These are phyloP conservation scores for Neofusicoccum umdonicola DNA, from an alignment of 2,329 filamentous ascomycete species.

Conservation along the genomic window DNA sequence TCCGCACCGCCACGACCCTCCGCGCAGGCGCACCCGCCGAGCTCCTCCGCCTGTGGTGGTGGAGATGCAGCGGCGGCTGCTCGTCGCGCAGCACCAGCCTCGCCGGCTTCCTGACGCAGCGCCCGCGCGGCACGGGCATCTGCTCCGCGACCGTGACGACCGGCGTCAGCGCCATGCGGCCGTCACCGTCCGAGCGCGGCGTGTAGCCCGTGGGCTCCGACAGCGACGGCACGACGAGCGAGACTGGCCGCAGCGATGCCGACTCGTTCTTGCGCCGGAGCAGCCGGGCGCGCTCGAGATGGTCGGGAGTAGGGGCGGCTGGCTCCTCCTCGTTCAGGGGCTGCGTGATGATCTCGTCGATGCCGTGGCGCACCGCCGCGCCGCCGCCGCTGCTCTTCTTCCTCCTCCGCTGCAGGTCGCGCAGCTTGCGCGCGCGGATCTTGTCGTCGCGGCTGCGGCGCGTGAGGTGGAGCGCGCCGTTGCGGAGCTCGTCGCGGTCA, in stretches of 20 bases:
- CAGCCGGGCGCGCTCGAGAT: too few species aligned
- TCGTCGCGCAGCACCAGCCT: constrained; percentile 24
- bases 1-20: constrained; percentile 3
- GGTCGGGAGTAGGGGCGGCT: too few species aligned
- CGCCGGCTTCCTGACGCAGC: constrained; percentile 24
- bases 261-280: too few species aligned
- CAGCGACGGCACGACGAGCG: too few species aligned
- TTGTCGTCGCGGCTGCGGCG: constrained; percentile 27
- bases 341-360: constrained; percentile 18
- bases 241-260: too few species aligned
- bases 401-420: constrained; percentile 23
- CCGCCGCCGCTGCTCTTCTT: too few species aligned
- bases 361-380: not conserved
- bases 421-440: constrained; percentile 31
- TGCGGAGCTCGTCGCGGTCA: not conserved
- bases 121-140: constrained; percentile 20
- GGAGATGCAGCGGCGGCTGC: not conserved
- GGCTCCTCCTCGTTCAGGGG: not conserved
- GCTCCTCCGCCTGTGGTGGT: too few species aligned
- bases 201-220: constrained; percentile 15
- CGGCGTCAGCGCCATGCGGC: constrained; percentile 24
- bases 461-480: not conserved
- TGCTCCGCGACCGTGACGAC: constrained; percentile 36
- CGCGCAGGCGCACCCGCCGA: not conserved
- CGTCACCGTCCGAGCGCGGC: not conserved